A percentile compares a stretch with the other conserved stretches of the same genome.
Conservation (phyloP, 2,329 filamentous ascomycete genomes). For the Sporothrix pallida region DNA sequence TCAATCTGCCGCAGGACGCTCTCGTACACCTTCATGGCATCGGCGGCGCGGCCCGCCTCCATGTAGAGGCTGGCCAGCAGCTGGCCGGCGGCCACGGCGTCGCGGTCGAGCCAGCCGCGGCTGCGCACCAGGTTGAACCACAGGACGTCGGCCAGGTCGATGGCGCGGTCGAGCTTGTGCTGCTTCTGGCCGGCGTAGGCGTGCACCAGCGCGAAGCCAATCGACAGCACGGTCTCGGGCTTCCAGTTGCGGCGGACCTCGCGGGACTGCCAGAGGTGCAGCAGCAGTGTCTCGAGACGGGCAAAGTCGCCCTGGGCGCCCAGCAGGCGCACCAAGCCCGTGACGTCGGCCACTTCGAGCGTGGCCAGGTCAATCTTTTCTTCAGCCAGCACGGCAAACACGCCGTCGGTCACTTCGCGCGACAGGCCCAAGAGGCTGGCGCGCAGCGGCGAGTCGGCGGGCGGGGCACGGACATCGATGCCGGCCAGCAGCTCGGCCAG, state of each 20-base stretch:
- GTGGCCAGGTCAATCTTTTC: slow-evolving; percentile 52
- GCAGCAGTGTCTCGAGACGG: slow-evolving; percentile 51
- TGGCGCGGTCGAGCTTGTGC: slow-evolving; percentile 41
- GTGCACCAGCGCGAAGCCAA: slow-evolving; percentile 45
- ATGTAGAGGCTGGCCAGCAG: slow-evolving; percentile 43
- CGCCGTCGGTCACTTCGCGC: slow-evolving; percentile 48
- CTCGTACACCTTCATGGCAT: slow-evolving; percentile 43
- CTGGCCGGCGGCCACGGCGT: slow-evolving; percentile 42
- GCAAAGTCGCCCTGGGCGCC: slow-evolving; percentile 55
- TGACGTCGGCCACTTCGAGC: slow-evolving; percentile 52
- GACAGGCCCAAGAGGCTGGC: slow-evolving; percentile 48
- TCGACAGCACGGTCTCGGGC: slow-evolving; percentile 41
- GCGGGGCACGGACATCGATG: slow-evolving; percentile 46
- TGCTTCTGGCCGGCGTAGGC: slow-evolving; percentile 42
- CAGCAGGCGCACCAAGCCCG: slow-evolving; percentile 53
- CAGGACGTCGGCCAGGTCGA: slow-evolving; percentile 44
- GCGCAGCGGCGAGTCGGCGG: slow-evolving; percentile 45
- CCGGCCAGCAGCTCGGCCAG: slow-evolving; percentile 53
- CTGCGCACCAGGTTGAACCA: slow-evolving; percentile 47
- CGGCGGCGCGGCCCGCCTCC: slow-evolving; percentile 40
- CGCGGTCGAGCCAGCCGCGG: slow-evolving; percentile 43
- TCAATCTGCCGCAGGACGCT: slow-evolving; percentile 43
- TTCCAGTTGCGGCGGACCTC: slow-evolving; percentile 46
- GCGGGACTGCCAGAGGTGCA: slow-evolving; percentile 45
- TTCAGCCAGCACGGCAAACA: slow-evolving; percentile 51